A percentile compares a stretch with the other conserved stretches of the same genome.
Conservation (phyloP, 2,329 filamentous ascomycete genomes). For the Exserohilum rostratum region DNA sequence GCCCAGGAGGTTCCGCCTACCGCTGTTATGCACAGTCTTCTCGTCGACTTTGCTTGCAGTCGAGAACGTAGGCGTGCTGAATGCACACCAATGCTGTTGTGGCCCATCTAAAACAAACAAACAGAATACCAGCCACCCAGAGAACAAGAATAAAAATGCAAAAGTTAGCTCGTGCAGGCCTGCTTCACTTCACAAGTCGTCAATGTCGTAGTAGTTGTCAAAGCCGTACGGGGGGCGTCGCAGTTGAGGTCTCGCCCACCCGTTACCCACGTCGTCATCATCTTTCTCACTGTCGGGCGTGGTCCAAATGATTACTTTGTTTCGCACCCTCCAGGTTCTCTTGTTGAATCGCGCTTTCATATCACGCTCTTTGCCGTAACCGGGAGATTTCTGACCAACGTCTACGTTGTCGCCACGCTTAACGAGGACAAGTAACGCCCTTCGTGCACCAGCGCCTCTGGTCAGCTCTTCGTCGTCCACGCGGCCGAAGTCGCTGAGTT, state of each 20-base stretch:
- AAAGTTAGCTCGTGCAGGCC: neutral
- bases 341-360: slow-evolving; percentile 22
- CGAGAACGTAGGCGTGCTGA: neutral
- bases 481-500: slow-evolving; percentile 12
- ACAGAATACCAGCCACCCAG: neutral
- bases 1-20: neutral
- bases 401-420: slow-evolving; percentile 16
- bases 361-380: slow-evolving; percentile 20
- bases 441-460: slow-evolving; percentile 12
- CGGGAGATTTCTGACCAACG: slow-evolving; percentile 12
- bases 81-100: neutral
- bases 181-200: slow-evolving; percentile 12
- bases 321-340: slow-evolving; percentile 17
- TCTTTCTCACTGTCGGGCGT: slow-evolving; percentile 14
- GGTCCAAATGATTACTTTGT: slow-evolving; percentile 22
- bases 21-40: no score
- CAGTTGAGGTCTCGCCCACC: slow-evolving; percentile 19
- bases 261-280: slow-evolving; percentile 20
- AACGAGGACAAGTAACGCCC: slow-evolving; percentile 15
- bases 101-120: neutral
- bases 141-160: neutral
- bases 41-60: neutral
- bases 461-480: slow-evolving; percentile 19
- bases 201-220: slow-evolving; percentile 22
- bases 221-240: slow-evolving; percentile 13